Evolutionary conservation across 495 filamentous ascomycete species (phyloP).

Genomic region (Penicillium arizonense): DNA sequence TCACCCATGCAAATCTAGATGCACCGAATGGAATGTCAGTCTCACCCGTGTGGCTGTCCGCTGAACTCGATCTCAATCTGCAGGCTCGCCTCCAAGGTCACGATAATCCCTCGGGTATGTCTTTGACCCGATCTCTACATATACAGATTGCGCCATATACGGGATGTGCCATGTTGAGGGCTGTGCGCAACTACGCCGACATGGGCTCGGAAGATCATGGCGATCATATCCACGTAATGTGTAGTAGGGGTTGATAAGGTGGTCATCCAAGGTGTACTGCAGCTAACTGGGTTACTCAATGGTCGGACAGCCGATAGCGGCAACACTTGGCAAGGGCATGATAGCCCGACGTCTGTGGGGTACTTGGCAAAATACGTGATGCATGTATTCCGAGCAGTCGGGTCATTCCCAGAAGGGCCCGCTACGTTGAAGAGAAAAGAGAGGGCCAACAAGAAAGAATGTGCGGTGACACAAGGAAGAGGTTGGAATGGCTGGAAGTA

Average conservation of each 20-base stretch:
- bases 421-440: neutral
- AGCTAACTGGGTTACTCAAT: neutral
- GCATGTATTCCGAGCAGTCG: neutral
- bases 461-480: neutral
- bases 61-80: neutral
- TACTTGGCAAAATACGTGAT: constrained; percentile 3
- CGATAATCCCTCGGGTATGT: no score
- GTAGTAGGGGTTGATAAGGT: no score
- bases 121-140: no score
- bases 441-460: neutral
- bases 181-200: no score
- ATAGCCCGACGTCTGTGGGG: neutral
- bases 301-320: neutral
- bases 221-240: no score
- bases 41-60: neutral
- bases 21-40: neutral
- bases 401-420: neutral
- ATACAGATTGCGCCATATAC: no score
- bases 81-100: neutral
- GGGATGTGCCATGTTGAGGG: no score
- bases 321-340: neutral
- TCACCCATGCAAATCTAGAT: neutral
- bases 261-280: no score
- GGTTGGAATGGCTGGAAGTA: no score
- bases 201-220: no score